These are phyloP conservation scores for Annona cherimola DNA, from an alignment of 164 flowering plant genomes.

Conservation along the genomic window DNA sequence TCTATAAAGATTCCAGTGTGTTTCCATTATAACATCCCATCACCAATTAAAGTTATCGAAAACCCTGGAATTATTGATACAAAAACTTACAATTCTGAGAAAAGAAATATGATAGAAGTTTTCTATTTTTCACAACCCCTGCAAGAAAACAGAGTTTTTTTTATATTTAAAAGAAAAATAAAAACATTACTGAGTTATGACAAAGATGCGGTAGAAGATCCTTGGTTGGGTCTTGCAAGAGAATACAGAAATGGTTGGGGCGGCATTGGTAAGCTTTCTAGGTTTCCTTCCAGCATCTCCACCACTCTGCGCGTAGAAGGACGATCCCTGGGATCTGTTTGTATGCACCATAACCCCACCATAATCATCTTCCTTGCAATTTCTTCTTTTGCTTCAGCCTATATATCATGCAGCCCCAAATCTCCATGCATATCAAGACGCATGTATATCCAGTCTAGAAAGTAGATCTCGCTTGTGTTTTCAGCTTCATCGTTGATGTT, in stretches of 20 bases:
- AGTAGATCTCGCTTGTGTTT: slow-evolving; percentile 5
- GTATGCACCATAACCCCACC: slow-evolving; percentile 10
- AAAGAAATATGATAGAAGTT: too few relatives aligned
- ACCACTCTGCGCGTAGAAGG: slow-evolving; percentile 1
- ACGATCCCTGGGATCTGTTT: background rate
- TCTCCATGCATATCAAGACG: background rate
- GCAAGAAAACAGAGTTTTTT: too few relatives aligned
- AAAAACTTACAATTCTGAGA: too few relatives aligned
- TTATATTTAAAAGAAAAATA: too few relatives aligned
- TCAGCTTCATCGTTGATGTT: background rate
- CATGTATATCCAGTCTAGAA: slow-evolving; percentile 4
- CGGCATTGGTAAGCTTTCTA: background rate
- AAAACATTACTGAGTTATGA: too few relatives aligned
- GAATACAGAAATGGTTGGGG: slow-evolving; percentile 6
- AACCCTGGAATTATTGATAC: too few relatives aligned
- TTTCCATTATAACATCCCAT: too few relatives aligned
- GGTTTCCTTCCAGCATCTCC: slow-evolving; percentile 3
- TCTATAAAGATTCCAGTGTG: too few relatives aligned
- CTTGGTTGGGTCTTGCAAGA: background rate
- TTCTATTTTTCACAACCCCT: too few relatives aligned
- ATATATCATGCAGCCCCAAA: background rate
- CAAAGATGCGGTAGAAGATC: background rate
- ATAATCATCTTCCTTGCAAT: slow-evolving; percentile 3
- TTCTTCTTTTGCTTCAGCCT: background rate
- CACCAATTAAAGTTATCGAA: too few relatives aligned